Evolutionary conservation across 176 grass and related monocot species (phyloP).

Genomic region (Hsuehochloa calcarea): DNA sequence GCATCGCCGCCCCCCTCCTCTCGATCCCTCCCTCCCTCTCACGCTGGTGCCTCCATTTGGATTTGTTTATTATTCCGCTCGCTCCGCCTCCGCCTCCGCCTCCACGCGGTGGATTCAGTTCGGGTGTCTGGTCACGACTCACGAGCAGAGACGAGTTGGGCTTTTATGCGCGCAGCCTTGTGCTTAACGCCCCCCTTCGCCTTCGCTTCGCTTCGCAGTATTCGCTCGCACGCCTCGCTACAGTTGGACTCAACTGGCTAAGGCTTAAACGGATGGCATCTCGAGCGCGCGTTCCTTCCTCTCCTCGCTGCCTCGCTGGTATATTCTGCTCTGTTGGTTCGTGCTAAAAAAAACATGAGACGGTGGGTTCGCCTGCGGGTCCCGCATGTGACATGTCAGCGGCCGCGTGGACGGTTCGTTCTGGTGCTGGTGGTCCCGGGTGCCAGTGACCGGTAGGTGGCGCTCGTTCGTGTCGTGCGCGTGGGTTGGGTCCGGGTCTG

Average conservation of each 20-base stretch:
- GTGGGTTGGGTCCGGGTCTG: background rate
- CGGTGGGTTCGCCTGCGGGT: background rate
- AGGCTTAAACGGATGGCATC: background rate
- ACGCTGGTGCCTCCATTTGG: background rate
- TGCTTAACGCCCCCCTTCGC: constrained; percentile 3
- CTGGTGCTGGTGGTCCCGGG: background rate
- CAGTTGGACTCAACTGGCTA: background rate
- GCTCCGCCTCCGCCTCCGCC: background rate
- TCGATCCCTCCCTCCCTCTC: background rate
- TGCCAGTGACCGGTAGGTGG: background rate
- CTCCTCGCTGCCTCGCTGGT: background rate
- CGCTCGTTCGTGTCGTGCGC: background rate
- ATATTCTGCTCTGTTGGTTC: background rate
- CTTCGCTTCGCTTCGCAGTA: background rate
- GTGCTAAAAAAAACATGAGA: background rate
- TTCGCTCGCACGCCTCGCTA: background rate
- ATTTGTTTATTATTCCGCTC: background rate
- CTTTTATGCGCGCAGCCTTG: constrained; percentile 27
- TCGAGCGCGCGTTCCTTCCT: background rate
- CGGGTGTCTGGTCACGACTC: background rate
- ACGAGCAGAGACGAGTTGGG: background rate
- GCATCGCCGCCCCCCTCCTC: constrained; percentile 27
- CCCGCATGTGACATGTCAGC: background rate
- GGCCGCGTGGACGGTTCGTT: background rate
- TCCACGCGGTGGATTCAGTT: constrained; percentile 29